Evolutionary conservation across 768 basidiomycete genomes (phyloP).

Genomic region (Mrakia hoshinonis): DNA sequence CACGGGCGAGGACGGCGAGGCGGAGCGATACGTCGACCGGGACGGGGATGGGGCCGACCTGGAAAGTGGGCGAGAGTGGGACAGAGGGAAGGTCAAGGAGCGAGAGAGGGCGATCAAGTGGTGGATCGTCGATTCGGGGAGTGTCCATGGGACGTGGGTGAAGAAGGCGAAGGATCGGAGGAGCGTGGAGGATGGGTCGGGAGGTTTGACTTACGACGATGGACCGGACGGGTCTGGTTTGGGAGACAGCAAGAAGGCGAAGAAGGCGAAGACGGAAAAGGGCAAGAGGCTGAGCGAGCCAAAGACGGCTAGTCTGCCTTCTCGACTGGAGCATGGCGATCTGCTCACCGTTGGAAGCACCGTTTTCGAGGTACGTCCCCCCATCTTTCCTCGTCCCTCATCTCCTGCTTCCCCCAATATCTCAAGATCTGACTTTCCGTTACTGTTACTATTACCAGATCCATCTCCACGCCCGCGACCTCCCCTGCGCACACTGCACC

Average conservation of each 20-base stretch:
- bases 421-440: neutral
- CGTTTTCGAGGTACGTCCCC: slow-evolving; percentile 19
- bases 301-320: slow-evolving; percentile 20
- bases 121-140: slow-evolving; percentile 26
- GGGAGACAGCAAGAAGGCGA: too few relatives aligned
- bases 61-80: neutral
- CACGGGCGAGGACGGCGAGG: neutral
- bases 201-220: neutral
- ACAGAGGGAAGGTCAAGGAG: neutral
- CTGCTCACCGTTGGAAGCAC: slow-evolving; percentile 14
- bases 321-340: slow-evolving; percentile 18
- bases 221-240: neutral
- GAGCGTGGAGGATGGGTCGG: neutral
- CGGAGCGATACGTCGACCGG: slow-evolving; percentile 15
- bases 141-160: slow-evolving; percentile 24
- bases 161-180: neutral
- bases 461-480: slow-evolving; percentile 19
- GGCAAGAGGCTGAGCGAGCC: slow-evolving; percentile 19
- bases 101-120: slow-evolving; percentile 4
- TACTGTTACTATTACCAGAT: neutral
- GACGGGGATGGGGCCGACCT: neutral
- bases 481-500: slow-evolving; percentile 24
- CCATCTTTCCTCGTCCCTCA: neutral
- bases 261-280: neutral
- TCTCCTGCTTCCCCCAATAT: neutral